Evolutionary conservation across 805 yeast species (phyloP).

Genomic region (Lachancea meyersii): DNA sequence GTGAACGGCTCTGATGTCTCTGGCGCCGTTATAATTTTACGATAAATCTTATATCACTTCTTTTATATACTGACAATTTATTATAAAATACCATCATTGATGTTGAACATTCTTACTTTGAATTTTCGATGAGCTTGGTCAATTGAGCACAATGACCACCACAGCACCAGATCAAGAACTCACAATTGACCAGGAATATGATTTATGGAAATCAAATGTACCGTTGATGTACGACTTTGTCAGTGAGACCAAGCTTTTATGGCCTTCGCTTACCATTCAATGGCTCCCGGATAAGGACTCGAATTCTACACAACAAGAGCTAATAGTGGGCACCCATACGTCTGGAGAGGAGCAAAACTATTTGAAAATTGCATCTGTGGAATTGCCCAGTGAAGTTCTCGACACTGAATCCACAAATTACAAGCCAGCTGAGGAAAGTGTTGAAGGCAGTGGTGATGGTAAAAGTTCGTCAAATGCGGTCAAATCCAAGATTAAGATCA

Average conservation of each 20-base stretch:
- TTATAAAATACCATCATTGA: background rate
- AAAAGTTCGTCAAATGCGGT: background rate
- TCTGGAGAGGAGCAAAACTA: slow-evolving; percentile 62
- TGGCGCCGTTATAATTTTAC: too few relatives aligned
- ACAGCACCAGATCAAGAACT: slow-evolving; percentile 12
- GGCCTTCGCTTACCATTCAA: slow-evolving; percentile 79
- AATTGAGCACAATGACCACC: slow-evolving; percentile 1
- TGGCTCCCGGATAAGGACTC: slow-evolving; percentile 49
- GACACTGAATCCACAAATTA: slow-evolving; percentile 10
- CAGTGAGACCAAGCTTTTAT: slow-evolving; percentile 68
- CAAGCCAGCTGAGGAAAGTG: background rate
- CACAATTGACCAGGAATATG: slow-evolving; percentile 51
- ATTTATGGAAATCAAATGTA: slow-evolving; percentile 75
- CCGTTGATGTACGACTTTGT: slow-evolving; percentile 79
- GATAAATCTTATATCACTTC: too few relatives aligned
- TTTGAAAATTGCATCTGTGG: slow-evolving; percentile 58
- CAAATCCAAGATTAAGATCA: slow-evolving; percentile 49
- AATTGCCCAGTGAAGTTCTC: slow-evolving; percentile 44
- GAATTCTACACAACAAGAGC: slow-evolving; percentile 39
- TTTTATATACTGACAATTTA: background rate
- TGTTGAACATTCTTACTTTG: background rate
- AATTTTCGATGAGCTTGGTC: too few relatives aligned
- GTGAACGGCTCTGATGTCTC: too few relatives aligned
- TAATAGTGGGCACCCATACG: slow-evolving; percentile 68
- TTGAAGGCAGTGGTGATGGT: background rate